These are phyloP conservation scores for Epichloe uncinata DNA, from an alignment of 2,329 filamentous ascomycete genomes.

Conservation along the genomic window DNA sequence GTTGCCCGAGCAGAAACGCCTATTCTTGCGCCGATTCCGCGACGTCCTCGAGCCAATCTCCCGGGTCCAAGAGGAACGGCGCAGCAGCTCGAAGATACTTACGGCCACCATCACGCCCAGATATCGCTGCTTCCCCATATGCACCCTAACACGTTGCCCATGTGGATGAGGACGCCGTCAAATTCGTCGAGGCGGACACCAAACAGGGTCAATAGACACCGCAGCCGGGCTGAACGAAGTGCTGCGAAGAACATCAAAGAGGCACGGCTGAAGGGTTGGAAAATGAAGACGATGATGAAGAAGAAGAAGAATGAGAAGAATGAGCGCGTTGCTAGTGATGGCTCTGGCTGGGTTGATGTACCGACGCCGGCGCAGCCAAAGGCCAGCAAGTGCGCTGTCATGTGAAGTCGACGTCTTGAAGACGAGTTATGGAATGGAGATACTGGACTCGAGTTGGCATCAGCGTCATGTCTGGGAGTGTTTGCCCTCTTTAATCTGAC, in stretches of 20 bases:
- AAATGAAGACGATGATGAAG: constrained; percentile 27
- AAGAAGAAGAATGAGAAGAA: constrained; percentile 15
- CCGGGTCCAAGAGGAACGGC: constrained; percentile 29
- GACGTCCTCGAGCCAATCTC: constrained; percentile 29
- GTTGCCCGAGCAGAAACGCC: constrained; percentile 26
- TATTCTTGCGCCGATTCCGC: constrained; percentile 39
- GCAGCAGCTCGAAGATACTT: constrained; percentile 43
- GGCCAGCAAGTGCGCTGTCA: constrained; percentile 38
- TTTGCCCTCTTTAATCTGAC: background rate
- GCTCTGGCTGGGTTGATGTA: constrained; percentile 41
- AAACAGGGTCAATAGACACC: constrained; percentile 31
- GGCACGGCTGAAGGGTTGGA: constrained; percentile 45
- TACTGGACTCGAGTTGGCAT: background rate
- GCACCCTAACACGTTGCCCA: constrained; percentile 12
- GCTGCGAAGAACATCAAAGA: constrained; percentile 50
- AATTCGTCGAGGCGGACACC: constrained; percentile 22
- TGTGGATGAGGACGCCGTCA: constrained; percentile 24
- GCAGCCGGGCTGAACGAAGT: constrained; percentile 44
- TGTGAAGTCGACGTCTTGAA: constrained; percentile 22
- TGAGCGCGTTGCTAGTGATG: constrained; percentile 24
- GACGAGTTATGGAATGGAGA: background rate
- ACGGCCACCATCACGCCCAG: constrained; percentile 22
- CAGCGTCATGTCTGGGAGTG: background rate
- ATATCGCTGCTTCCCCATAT: constrained; percentile 5
- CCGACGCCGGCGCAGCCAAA: constrained; percentile 18